These are phyloP conservation scores for Citrullus colocynthis DNA, from an alignment of 306 rosid genomes.

Conservation along the genomic window DNA sequence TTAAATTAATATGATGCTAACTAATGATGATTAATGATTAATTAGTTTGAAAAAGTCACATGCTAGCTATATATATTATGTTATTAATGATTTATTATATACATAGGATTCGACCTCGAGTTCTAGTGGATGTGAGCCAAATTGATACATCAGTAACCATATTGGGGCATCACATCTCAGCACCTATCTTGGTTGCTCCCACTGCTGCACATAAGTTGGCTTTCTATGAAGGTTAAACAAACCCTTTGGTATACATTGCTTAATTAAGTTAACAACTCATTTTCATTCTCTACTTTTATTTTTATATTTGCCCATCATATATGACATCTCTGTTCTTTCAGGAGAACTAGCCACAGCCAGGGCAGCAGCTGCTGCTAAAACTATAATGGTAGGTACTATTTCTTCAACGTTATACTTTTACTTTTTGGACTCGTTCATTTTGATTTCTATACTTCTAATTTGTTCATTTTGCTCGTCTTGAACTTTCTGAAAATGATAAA, in stretches of 20 bases:
- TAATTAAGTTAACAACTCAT: background rate
- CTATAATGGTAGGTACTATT: constrained; percentile 35
- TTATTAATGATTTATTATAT: background rate
- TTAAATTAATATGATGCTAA: too few relatives aligned
- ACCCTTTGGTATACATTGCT: background rate
- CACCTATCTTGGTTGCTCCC: constrained; percentile 50
- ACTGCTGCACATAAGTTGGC: constrained; percentile 39
- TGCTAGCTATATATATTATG: background rate
- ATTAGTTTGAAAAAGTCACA: background rate
- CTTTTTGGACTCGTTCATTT: too few relatives aligned
- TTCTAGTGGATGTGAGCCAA: constrained; percentile 53
- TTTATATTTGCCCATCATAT: background rate
- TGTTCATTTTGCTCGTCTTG: too few relatives aligned
- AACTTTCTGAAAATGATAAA: too few relatives aligned
- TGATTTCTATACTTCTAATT: too few relatives aligned
- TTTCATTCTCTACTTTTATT: background rate
- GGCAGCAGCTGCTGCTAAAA: constrained; percentile 49
- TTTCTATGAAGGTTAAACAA: constrained; percentile 34
- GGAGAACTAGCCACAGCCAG: constrained; percentile 67
- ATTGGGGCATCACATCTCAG: constrained; percentile 33
- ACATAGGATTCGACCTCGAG: constrained; percentile 43
- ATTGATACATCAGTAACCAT: constrained; percentile 36
- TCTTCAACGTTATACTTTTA: too few relatives aligned
- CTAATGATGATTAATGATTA: background rate
- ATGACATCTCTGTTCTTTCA: constrained; percentile 6